Base-by-base conservation (phyloP, 805 yeast species). In the Ogataea sp. region DNA sequence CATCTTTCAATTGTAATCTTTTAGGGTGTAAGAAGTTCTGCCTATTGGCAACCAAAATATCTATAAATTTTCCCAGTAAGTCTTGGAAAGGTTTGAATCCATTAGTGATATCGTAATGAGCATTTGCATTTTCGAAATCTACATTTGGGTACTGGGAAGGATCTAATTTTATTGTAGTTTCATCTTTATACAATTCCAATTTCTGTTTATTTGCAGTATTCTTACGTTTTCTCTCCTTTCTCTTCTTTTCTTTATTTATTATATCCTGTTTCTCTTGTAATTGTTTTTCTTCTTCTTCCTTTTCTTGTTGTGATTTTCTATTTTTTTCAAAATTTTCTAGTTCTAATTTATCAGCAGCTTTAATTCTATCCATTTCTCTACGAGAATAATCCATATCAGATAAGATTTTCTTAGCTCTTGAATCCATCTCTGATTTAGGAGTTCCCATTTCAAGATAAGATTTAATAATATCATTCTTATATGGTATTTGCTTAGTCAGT, bases 11-110 rank as follows among this genome's bases (percentile, higher is more conserved):
- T 26, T 14, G 20, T 16, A 20, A 14, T 27, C 59, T 41, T 28
- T 52, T 50, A 6, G 50, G 51, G 29, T 52, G 54, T 18, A 43
- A 41, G 21, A 43, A 37, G 1, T 25, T 6, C 18, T 42, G 21
- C 39, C 39, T 39, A 20, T 46, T 48, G 1, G 43, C 44, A 2
- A 33, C 34, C 10, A 51, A 26, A 3, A 43, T 33, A 3, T 42
- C 37, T 1, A 45, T 27, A n/a, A 36, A 51, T 14, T 46, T 34
- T 3, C 24, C 14, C 24, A 50, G 42, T 28, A 52, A 48, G 16
- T 36, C 23, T 14, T 43, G 35, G 21, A 44, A 41, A 18, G 41
- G 28, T n/a, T 15, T 18, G n/a, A 37, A 17, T 6, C 48, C 48
- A 2, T 20, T 23, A 11, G 37, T n/a, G 11, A 45, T 38, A 32